Evolutionary conservation across 1,139 yeast species (phyloP), one percentile per base, ranked within the genome.

Genomic region (Taphrina deformans): DNA sequence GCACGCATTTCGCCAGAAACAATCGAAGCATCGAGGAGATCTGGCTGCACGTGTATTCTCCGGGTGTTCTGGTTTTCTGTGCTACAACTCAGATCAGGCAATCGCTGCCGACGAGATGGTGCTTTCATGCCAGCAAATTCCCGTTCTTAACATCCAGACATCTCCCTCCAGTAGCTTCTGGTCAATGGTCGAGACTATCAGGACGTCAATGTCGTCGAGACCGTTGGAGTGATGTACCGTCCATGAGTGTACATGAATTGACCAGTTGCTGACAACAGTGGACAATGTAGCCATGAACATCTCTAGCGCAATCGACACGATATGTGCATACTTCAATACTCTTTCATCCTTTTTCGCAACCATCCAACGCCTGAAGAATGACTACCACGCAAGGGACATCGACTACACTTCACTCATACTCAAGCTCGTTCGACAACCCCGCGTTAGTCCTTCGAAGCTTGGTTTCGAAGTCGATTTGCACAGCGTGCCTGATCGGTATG

Each of bases 281-380:
- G n/a, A n/a, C 33, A 14, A 48, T 48, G 53, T 48, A 27, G 26
- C 18, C 33, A 53, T 56, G 53, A 33, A 48, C 46, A 27, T 59
- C 18, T 48, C 55, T 18, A 24, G 50, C 26, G 40, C 44, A n/a
- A 59, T 59, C 18, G 63, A 59, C 41, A 26, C 46, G 18, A 24
- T 59, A 26, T 38, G 56, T 24, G 44, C 63, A 23, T 48, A 48
- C 56, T 33, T 59, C 51, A 59, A 59, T 44, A 35, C 63, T 10
- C 56, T 52, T 2, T 23, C 45, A 26, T 31, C 46, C 41, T 29
- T 59, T 51, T 59, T 59, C 35, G 40, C 63, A 10, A 52, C 63
- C 33, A 7, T 59, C 6, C 63, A 59, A 51, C 40, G 56, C n/a
- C 40, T 59, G 50, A 59, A 59, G 44, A 59, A 59, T 40, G 63